These are phyloP conservation scores for Vitis labrusca DNA, from an alignment of 164 flowering plant species.

Conservation along the genomic window DNA sequence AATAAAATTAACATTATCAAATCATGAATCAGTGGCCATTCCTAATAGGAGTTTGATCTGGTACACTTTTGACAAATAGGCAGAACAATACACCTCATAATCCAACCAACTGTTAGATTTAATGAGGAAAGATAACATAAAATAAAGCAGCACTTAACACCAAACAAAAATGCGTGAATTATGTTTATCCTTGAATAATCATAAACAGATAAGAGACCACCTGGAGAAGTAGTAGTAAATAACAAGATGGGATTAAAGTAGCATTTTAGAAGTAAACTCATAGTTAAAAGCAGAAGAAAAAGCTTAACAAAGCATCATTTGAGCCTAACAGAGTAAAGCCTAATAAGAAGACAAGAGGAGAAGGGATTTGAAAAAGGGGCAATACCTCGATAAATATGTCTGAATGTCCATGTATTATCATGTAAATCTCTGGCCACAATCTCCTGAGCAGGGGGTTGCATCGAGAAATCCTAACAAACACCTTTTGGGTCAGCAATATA, in stretches of 20 bases:
- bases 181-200: background rate
- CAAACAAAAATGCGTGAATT: background rate
- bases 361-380: background rate
- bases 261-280: too few relatives aligned
- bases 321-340: background rate
- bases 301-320: background rate
- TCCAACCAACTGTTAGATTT: background rate
- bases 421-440: conserved; percentile 83
- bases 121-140: background rate
- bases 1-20: background rate
- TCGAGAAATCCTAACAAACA: conserved; percentile 66
- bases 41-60: too few relatives aligned
- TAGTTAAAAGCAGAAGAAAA: background rate
- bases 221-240: too few relatives aligned
- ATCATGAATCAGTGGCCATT: too few relatives aligned
- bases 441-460: conserved; percentile 98
- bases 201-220: background rate
- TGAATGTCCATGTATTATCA: conserved; percentile 82
- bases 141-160: background rate
- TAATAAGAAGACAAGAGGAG: background rate
- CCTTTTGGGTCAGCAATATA: conserved; percentile 19
- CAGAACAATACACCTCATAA: background rate
- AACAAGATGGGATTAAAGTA: too few relatives aligned
- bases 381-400: conserved; percentile 92
- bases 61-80: background rate